phyloP scores from a whole-genome alignment of 2,329 filamentous ascomycete species.

The Fusarium burgessii region DNA sequence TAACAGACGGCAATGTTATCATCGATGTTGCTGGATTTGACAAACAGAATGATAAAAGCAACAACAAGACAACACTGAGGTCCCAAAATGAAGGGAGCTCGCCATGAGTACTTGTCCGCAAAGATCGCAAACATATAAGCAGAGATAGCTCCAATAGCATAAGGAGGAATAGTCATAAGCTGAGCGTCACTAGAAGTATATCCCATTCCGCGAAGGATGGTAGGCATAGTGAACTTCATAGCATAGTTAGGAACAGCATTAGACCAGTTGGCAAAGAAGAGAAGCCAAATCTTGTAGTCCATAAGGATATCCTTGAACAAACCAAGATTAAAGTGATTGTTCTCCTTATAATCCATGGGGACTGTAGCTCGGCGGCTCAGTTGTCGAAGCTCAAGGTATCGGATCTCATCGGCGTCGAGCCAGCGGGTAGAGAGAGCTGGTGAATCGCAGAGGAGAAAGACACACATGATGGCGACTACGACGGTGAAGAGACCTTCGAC shows the following conservation, averaged over 20 bases:
- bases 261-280: slow-evolving; percentile 58
- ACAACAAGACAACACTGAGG: slow-evolving; percentile 18
- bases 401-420: slow-evolving; percentile 17
- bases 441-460: slow-evolving; percentile 14
- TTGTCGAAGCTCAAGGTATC: slow-evolving; percentile 17
- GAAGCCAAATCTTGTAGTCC: slow-evolving; percentile 61
- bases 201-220: slow-evolving; percentile 57
- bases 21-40: slow-evolving; percentile 9
- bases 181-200: slow-evolving; percentile 51
- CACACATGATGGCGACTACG: slow-evolving; percentile 12
- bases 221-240: slow-evolving; percentile 53
- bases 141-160: slow-evolving; percentile 21
- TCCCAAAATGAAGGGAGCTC: slow-evolving; percentile 15
- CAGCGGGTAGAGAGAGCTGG: slow-evolving; percentile 14
- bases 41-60: slow-evolving; percentile 17
- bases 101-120: slow-evolving; percentile 22
- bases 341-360: slow-evolving; percentile 12
- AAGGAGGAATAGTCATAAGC: slow-evolving; percentile 40
- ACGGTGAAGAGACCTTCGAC: slow-evolving; percentile 24
- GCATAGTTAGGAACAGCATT: slow-evolving; percentile 54
- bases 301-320: slow-evolving; percentile 54
- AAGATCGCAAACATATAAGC: slow-evolving; percentile 21
- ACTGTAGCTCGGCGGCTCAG: slow-evolving; percentile 4
- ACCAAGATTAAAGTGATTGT: slow-evolving; percentile 11
- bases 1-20: slow-evolving; percentile 19